Base-by-base conservation (phyloP, 2,329 filamentous ascomycete species). In the Penicillium sp. region DNA sequence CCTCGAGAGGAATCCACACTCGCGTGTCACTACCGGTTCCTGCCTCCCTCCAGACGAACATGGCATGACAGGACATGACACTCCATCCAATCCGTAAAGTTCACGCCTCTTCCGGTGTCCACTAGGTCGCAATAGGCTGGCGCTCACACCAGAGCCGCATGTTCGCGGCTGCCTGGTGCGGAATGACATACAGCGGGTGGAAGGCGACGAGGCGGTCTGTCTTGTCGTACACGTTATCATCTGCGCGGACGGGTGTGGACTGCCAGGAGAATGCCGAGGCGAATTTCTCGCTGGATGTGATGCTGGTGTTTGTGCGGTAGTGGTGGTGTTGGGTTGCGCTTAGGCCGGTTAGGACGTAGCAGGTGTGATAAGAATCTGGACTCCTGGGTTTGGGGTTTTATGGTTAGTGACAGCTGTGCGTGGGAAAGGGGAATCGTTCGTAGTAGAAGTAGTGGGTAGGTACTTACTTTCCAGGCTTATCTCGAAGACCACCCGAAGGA, bases 351-450 rank as follows among this genome's bases (percentile, higher is more conserved):
- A 98, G 85, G 33, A 93, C 92, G 79, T 98, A 98, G 80, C 91
- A 95, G 49, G 92, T 92, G 79, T 98, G 94, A 73, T 98, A 97
- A 53, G 90, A 89, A 80, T 98, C 94, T 4, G 93, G 89, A 63
- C 84, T 83, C 71, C 91, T 93, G 69, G 51, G 42, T 61, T 47
- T 45, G 61, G 30, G 30, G 6, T 37, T 37, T 37, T 42, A 62
- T 35, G 24, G 64, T 75, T 60, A 75, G 71, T 58, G 55, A 63
- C 44, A 49, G 63, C 49, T 58, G 28, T 4, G 7, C 55, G 58
- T 33, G 55, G 38, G 53, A 54, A 60, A 51, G 47, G 37, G 28
- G 19, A 42, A 30, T 19, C 7, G 7, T 13, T 55, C 6, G 37
- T 1, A 42, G 15, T 7, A 44, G 53, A 26, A 26, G 26, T 26